Percentiles rank a stretch among this genome's conserved stretches.
These are phyloP conservation scores for Glycine latifolia DNA, from an alignment of 306 rosid species.

Conservation along the genomic window DNA sequence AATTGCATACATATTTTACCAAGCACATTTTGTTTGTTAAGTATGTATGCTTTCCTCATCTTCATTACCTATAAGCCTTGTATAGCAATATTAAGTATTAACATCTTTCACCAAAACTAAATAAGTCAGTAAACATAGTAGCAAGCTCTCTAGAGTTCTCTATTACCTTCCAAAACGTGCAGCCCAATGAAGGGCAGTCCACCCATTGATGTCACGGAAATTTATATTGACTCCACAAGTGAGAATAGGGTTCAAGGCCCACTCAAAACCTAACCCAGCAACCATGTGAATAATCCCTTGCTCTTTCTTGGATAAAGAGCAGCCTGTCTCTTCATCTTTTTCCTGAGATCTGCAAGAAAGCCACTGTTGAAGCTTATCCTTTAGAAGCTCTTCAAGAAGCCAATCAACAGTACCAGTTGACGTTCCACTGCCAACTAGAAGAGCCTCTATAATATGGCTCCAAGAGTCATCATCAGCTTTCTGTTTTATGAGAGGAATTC, in stretches of 20 bases:
- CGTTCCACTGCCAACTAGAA: constrained; percentile 74
- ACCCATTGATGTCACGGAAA: constrained; percentile 93
- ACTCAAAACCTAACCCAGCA: constrained; percentile 94
- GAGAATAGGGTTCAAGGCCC: constrained; percentile 91
- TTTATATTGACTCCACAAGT: constrained; percentile 81
- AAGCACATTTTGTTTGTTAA: constrained; percentile 16
- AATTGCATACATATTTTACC: constrained; percentile 4
- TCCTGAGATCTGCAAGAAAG: constrained; percentile 64
- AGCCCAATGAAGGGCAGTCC: constrained; percentile 99
- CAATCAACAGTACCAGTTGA: constrained; percentile 69
- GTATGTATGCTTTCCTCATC: constrained; percentile 31
- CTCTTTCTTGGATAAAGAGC: constrained; percentile 88
- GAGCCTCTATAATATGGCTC: constrained; percentile 73
- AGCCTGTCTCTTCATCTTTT: constrained; percentile 55
- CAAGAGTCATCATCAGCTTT: constrained; percentile 77
- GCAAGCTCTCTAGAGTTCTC: constrained; percentile 9
- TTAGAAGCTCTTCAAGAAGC: constrained; percentile 90
- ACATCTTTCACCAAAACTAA: constrained; percentile 10
- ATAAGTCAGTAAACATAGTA: neutral
- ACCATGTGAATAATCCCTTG: constrained; percentile 93
- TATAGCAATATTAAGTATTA: constrained; percentile 31
- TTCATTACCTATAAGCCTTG: constrained; percentile 19
- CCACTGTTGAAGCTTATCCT: constrained; percentile 83
- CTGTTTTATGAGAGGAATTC: constrained; percentile 50
- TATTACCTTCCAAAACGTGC: constrained; percentile 94